A percentile compares a stretch with the other conserved stretches of the same genome.
These are phyloP conservation scores for Aspergillus tubingensis DNA, from an alignment of 2,329 filamentous ascomycete species.

Conservation along the genomic window DNA sequence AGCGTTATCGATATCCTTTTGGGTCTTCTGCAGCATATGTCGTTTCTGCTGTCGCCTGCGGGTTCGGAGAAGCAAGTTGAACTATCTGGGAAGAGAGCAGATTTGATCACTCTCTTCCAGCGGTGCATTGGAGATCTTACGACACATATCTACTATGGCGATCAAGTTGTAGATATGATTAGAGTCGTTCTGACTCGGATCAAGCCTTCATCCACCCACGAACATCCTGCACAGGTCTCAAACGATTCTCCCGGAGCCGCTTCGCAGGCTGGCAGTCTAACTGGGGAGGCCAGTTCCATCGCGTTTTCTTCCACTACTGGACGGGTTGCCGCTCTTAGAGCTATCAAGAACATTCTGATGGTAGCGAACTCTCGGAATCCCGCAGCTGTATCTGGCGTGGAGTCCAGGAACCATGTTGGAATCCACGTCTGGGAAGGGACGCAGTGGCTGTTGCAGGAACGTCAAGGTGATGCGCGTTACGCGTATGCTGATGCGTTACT, in stretches of 20 bases:
- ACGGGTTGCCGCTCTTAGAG: constrained; percentile 67
- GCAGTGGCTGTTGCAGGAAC: constrained; percentile 84
- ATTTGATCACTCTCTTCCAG: constrained; percentile 71
- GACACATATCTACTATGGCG: constrained; percentile 94
- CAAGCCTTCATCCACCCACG: constrained; percentile 61
- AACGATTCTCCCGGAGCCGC: constrained; percentile 53
- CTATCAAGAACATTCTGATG: constrained; percentile 78
- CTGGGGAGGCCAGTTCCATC: constrained; percentile 36
- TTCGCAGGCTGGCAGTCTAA: constrained; percentile 47
- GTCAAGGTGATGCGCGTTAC: constrained; percentile 73
- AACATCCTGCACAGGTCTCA: constrained; percentile 51
- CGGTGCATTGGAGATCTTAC: constrained; percentile 86
- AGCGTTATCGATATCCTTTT: constrained; percentile 94
- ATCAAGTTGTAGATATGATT: constrained; percentile 95
- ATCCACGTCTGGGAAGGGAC: constrained; percentile 94
- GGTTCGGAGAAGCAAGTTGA: constrained; percentile 37
- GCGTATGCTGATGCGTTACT: constrained; percentile 82
- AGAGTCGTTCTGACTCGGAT: constrained; percentile 75
- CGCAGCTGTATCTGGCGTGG: constrained; percentile 59
- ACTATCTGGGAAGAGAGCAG: constrained; percentile 49
- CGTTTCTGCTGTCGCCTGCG: constrained; percentile 70
- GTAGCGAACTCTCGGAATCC: constrained; percentile 73
- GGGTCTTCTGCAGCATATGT: constrained; percentile 80
- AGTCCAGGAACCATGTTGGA: constrained; percentile 73
- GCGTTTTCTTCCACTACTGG: constrained; percentile 64